Conservation (phyloP, 192 early-diverging fungal species). For the Coemansia sp. region DNA sequence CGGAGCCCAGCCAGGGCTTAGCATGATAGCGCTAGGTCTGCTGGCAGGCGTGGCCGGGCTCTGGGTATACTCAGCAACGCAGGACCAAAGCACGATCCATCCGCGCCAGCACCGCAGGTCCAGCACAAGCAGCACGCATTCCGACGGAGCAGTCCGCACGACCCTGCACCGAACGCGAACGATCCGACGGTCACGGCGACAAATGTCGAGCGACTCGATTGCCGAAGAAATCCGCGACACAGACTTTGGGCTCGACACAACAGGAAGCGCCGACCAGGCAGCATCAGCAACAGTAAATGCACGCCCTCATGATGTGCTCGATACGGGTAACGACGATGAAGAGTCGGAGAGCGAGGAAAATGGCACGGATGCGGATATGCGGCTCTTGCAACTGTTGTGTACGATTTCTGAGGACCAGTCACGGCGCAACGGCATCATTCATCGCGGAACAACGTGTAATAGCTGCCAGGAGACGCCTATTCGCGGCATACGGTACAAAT, state of each 20-base stretch:
- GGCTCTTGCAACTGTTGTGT: constrained; percentile 69
- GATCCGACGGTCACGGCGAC: constrained; percentile 43
- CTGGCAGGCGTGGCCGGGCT: constrained; percentile 39
- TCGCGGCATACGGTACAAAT: constrained; percentile 88
- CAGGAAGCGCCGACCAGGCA: neutral
- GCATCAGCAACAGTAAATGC: too few relatives aligned
- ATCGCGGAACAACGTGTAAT: constrained; percentile 90
- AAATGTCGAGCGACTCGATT: constrained; percentile 10
- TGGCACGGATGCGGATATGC: constrained; percentile 38
- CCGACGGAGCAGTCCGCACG: neutral
- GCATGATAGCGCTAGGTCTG: constrained; percentile 36
- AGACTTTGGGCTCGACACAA: neutral
- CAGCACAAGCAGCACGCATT: neutral
- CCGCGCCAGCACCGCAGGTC: neutral
- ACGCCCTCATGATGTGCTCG: constrained; percentile 15
- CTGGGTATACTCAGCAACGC: constrained; percentile 40
- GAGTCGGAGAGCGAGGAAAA: constrained; percentile 4
- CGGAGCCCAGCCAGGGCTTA: constrained; percentile 26
- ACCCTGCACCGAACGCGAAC: constrained; percentile 34
- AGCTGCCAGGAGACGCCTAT: constrained; percentile 85
- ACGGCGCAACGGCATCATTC: constrained; percentile 59
- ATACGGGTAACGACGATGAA: neutral
- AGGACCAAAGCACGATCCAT: neutral
- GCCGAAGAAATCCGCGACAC: constrained; percentile 18
- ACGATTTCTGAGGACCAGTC: constrained; percentile 87